Percentiles rank a stretch among this genome's conserved stretches.
Evolutionary conservation across 2,329 filamentous ascomycete species (phyloP).

Genomic region (Arthrobotrys pseudoclavata): DNA sequence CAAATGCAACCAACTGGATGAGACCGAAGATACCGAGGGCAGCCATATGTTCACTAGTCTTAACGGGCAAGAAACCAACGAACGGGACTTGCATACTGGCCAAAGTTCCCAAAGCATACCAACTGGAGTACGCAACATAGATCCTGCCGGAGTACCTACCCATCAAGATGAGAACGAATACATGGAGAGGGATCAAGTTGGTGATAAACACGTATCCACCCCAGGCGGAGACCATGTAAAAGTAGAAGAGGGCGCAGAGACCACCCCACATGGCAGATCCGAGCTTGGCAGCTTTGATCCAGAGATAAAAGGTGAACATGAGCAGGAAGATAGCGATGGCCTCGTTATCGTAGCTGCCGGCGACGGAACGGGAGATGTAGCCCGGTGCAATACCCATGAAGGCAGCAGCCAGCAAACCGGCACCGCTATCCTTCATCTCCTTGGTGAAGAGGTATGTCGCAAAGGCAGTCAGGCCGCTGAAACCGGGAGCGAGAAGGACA

Average conservation of each 20-base stretch:
- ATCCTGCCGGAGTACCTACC: constrained; percentile 92
- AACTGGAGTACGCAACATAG: constrained; percentile 97
- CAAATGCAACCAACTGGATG: constrained; percentile 90
- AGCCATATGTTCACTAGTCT: constrained; percentile 98
- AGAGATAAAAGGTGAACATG: constrained; percentile 98
- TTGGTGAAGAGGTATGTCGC: constrained; percentile 95
- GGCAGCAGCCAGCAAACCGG: constrained; percentile 89
- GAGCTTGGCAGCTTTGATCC: constrained; percentile 98
- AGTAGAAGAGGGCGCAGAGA: constrained; percentile 94
- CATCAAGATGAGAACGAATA: constrained; percentile 95
- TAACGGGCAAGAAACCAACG: constrained; percentile 94
- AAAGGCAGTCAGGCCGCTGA: constrained; percentile 92
- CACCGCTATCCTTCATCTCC: constrained; percentile 96
- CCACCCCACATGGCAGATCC: constrained; percentile 98
- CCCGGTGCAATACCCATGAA: constrained; percentile 99
- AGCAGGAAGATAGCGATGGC: constrained; percentile 99
- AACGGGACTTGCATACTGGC: constrained; percentile 99
- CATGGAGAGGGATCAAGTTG: constrained; percentile 92
- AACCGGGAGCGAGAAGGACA: constrained; percentile 92
- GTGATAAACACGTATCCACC: constrained; percentile 99
- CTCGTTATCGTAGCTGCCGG: constrained; percentile 99
- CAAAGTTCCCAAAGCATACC: constrained; percentile 95
- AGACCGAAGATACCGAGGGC: constrained; percentile 95
- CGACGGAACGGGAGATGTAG: constrained; percentile 97
- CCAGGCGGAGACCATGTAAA: constrained; percentile 99